These are phyloP conservation scores for Priceomyces melissophilus DNA, from an alignment of 805 yeast genomes.

Conservation along the genomic window DNA sequence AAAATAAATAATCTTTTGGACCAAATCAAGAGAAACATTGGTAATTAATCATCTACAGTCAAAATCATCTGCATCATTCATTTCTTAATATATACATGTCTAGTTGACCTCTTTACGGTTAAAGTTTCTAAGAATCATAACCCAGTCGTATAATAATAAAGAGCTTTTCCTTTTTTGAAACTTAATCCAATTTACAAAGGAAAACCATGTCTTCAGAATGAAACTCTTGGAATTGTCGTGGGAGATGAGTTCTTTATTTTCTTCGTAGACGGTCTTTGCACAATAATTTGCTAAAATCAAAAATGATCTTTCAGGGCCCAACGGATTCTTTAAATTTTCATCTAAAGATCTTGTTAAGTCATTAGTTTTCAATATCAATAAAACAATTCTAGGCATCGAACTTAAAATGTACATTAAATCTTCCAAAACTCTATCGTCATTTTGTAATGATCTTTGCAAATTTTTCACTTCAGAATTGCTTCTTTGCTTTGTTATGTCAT, in stretches of 20 bases:
- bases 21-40: conserved; percentile 57
- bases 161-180: conserved; percentile 31
- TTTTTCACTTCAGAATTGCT: conserved; percentile 57
- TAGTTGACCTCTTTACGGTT: conserved; percentile 3
- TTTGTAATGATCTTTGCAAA: conserved; percentile 60
- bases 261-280: conserved; percentile 74
- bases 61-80: not conserved
- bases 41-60: not conserved
- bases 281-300: conserved; percentile 88
- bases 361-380: conserved; percentile 87
- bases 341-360: conserved; percentile 89
- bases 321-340: conserved; percentile 73
- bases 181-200: conserved; percentile 27
- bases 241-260: conserved; percentile 45
- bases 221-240: conserved; percentile 16
- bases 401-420: conserved; percentile 78
- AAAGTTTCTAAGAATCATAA: conserved; percentile 19
- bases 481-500: conserved; percentile 54
- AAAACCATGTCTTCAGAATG: conserved; percentile 10
- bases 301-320: conserved; percentile 86
- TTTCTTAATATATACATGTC: conserved; percentile 1
- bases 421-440: conserved; percentile 61
- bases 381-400: conserved; percentile 77
- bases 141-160: conserved; percentile 31
- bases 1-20: conserved; percentile 75